These are phyloP conservation scores for Taphrina communis DNA, from an alignment of 1,139 yeast genomes.

Conservation along the genomic window DNA sequence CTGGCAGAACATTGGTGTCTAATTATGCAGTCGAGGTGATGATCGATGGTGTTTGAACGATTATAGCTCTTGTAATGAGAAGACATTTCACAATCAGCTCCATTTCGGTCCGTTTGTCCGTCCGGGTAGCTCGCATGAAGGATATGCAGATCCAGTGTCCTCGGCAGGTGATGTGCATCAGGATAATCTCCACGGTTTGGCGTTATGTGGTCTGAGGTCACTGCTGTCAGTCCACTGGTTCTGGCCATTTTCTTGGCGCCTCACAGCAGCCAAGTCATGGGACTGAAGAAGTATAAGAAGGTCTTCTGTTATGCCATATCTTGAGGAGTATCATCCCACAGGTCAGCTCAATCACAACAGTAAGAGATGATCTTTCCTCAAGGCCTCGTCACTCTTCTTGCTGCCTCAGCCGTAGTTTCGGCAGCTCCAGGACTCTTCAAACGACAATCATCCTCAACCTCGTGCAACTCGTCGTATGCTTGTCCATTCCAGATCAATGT, in stretches of 20 bases:
- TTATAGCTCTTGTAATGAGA: background rate
- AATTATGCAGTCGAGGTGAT: too few species aligned
- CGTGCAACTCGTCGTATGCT: constrained; percentile 13
- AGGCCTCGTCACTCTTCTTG: constrained; percentile 6
- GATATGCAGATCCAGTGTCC: background rate
- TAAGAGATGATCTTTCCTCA: constrained; percentile 8
- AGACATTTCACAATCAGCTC: background rate
- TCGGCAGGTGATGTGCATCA: constrained; percentile 1
- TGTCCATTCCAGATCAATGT: constrained; percentile 25
- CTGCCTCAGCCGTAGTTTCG: constrained; percentile 11
- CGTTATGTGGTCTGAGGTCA: constrained; percentile 10
- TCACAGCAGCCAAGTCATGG: constrained; percentile 11
- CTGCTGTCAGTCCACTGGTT: constrained; percentile 5
- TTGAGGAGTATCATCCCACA: background rate
- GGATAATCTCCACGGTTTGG: constrained; percentile 11
- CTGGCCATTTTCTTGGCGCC: constrained; percentile 13
- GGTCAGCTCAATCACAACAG: too few species aligned
- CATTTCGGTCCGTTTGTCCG: background rate
- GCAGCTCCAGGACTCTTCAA: constrained; percentile 17
- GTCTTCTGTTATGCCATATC: background rate
- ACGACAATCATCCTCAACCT: constrained; percentile 1
- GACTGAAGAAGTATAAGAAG: constrained; percentile 9
- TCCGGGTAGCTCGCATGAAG: background rate
- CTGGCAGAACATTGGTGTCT: too few species aligned
- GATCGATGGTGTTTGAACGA: too few species aligned